These are phyloP conservation scores for Boechera divaricarpa DNA, from an alignment of 345 rosid genomes.

Conservation along the genomic window DNA sequence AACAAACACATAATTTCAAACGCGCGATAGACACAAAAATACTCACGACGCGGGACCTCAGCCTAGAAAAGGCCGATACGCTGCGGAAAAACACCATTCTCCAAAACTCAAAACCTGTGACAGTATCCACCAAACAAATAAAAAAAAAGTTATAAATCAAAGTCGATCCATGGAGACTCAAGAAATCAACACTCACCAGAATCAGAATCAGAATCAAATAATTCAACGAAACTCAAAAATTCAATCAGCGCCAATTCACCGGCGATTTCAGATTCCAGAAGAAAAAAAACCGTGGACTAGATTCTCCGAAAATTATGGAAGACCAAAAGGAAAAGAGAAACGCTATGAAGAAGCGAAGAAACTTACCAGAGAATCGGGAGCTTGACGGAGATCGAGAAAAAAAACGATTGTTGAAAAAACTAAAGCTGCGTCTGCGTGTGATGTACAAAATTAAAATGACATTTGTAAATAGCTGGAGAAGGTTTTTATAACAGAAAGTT, in stretches of 20 bases:
- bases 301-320: conserved; percentile 25
- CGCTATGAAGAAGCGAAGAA: conserved; percentile 26
- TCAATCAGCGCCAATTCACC: conserved; percentile 22
- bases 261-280: conserved; percentile 14
- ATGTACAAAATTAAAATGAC: conserved; percentile 16
- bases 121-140: conserved; percentile 25
- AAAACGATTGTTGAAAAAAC: background rate
- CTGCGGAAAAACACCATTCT: conserved; percentile 74
- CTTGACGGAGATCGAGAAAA: conserved; percentile 36
- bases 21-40: background rate
- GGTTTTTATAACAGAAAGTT: background rate
- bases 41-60: conserved; percentile 74
- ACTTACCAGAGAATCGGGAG: conserved; percentile 36
- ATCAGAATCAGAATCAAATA: conserved; percentile 8
- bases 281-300: background rate
- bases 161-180: conserved; percentile 19
- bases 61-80: conserved; percentile 64
- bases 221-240: background rate
- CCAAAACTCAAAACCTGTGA: conserved; percentile 38
- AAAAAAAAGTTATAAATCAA: background rate
- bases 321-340: background rate
- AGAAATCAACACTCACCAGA: conserved; percentile 10
- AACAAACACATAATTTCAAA: conserved; percentile 1
- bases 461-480: conserved; percentile 11
- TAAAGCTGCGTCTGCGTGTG: conserved; percentile 4